Conservation (phyloP, 768 basidiomycete species). For the Lentinula boryana region DNA sequence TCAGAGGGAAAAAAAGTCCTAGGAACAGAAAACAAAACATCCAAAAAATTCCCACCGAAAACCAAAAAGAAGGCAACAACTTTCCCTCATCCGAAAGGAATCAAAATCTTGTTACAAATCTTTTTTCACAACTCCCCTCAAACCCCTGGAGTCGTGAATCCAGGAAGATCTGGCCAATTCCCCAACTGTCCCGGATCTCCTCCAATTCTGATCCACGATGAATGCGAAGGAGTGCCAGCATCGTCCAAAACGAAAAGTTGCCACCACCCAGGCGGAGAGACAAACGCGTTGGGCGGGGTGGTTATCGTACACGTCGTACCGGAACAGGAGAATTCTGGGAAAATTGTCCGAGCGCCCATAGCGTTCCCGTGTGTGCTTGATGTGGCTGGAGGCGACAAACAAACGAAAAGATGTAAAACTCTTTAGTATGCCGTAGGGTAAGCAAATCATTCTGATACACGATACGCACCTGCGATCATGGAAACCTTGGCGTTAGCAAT, state of each 20-base stretch:
- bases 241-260: slow-evolving; percentile 75
- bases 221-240: slow-evolving; percentile 64
- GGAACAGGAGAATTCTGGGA: slow-evolving; percentile 64
- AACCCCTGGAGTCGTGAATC: slow-evolving; percentile 38
- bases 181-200: slow-evolving; percentile 68
- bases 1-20: too few species aligned
- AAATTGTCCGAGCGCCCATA: slow-evolving; percentile 68
- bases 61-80: too few species aligned
- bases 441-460: not conserved
- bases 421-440: not conserved
- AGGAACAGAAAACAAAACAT: too few species aligned
- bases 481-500: slow-evolving; percentile 47
- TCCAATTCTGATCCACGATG: slow-evolving; percentile 72
- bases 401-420: slow-evolving; percentile 1
- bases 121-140: not conserved
- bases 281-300: slow-evolving; percentile 62
- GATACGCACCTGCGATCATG: slow-evolving; percentile 53
- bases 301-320: slow-evolving; percentile 73
- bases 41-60: too few species aligned
- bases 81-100: too few species aligned
- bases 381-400: slow-evolving; percentile 33
- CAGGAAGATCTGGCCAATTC: slow-evolving; percentile 67
- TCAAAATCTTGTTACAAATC: too few species aligned
- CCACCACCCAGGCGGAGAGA: slow-evolving; percentile 74
- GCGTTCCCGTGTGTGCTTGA: slow-evolving; percentile 76